These are phyloP conservation scores for Corinectria fuckeliana DNA, from an alignment of 2,329 filamentous ascomycete species.

Conservation along the genomic window DNA sequence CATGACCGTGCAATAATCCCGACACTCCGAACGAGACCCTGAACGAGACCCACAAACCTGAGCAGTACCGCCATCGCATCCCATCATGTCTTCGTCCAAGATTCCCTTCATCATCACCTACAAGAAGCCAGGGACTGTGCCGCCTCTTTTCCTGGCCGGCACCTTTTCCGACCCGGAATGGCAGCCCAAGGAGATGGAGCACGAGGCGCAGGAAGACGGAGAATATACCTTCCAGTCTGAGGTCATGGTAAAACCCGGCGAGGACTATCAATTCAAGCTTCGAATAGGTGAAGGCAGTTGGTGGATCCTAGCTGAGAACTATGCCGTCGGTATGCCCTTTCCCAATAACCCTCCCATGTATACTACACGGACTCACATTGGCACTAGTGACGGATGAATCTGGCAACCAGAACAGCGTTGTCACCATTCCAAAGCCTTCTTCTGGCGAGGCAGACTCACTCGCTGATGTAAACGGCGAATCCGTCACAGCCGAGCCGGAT, in stretches of 20 bases:
- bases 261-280: constrained; percentile 78
- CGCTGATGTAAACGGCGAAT: constrained; percentile 15
- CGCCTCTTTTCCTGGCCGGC: constrained; percentile 75
- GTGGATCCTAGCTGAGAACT: constrained; percentile 72
- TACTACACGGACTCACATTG: background rate
- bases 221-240: constrained; percentile 64
- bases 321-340: constrained; percentile 60
- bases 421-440: constrained; percentile 39
- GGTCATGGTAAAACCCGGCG: constrained; percentile 60
- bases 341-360: background rate
- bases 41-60: background rate
- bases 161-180: constrained; percentile 72
- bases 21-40: background rate
- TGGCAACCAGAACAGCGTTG: constrained; percentile 58
- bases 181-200: constrained; percentile 71
- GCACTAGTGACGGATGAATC: constrained; percentile 49
- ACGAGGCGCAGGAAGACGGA: constrained; percentile 55
- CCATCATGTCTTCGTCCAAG: constrained; percentile 32
- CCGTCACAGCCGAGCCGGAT: constrained; percentile 11
- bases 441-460: constrained; percentile 21
- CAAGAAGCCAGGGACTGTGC: constrained; percentile 62
- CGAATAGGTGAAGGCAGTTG: constrained; percentile 70
- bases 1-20: background rate
- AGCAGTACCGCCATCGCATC: background rate
- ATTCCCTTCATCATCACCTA: constrained; percentile 66